These are phyloP conservation scores for Clonostachys sp. DNA, from an alignment of 2,329 filamentous ascomycete species.

Conservation along the genomic window DNA sequence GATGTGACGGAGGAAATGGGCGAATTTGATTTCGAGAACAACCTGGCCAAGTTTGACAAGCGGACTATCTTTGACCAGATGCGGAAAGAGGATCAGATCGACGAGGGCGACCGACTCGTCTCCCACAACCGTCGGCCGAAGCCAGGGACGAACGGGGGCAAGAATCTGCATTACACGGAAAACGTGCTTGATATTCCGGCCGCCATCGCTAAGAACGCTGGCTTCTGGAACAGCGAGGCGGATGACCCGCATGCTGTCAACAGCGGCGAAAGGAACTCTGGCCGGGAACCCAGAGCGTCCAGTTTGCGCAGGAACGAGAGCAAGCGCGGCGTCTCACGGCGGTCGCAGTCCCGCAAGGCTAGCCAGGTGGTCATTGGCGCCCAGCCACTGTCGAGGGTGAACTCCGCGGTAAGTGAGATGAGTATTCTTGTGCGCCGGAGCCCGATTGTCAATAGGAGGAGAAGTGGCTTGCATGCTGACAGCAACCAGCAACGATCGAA, in stretches of 20 bases:
- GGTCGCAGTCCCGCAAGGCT: conserved; percentile 55
- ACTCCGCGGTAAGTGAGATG: conserved; percentile 33
- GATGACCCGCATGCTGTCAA: conserved; percentile 39
- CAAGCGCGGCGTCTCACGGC: conserved; percentile 40
- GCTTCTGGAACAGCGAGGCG: conserved; percentile 72
- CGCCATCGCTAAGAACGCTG: conserved; percentile 32
- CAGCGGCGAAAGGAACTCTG: conserved; percentile 37
- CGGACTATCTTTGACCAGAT: conserved; percentile 88
- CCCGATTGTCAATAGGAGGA: conserved; percentile 5
- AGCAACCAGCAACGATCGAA: conserved; percentile 24
- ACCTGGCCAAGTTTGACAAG: conserved; percentile 93
- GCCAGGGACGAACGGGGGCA: conserved; percentile 71
- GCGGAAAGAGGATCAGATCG: conserved; percentile 78
- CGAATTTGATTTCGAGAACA: conserved; percentile 90
- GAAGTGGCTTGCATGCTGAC: conserved; percentile 17
- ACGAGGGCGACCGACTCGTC: conserved; percentile 87
- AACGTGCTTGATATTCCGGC: conserved; percentile 73
- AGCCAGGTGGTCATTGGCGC: conserved; percentile 26
- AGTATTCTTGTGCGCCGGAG: neutral
- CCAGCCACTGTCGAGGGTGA: conserved; percentile 40
- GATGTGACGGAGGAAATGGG: conserved; percentile 93
- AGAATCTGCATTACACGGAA: conserved; percentile 87
- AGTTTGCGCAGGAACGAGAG: conserved; percentile 46
- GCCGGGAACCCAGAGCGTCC: conserved; percentile 44
- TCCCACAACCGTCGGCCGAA: conserved; percentile 74